phyloP scores from a whole-genome alignment of 139 green algal genomes.

The Mesotaenium endlicherianum region DNA sequence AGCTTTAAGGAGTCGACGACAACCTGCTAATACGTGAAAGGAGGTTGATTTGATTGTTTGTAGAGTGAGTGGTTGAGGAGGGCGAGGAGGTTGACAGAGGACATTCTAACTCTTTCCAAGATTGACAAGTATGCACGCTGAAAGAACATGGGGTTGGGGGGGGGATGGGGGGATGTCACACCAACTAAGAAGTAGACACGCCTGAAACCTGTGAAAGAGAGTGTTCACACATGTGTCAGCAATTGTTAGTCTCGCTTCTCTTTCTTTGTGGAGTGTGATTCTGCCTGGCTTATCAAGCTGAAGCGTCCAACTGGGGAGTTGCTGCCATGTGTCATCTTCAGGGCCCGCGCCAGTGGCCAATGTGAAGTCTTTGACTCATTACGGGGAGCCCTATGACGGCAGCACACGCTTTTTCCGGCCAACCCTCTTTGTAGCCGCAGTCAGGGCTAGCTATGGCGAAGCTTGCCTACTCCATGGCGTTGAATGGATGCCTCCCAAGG shows the following conservation, averaged over 20 bases:
- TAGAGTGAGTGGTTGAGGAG: too few species aligned
- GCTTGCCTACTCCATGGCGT: slow-evolving; percentile 46
- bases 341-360: slow-evolving; percentile 13
- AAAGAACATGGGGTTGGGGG: too few species aligned
- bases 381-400: slow-evolving; percentile 43
- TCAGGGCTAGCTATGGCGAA: slow-evolving; percentile 41
- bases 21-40: too few species aligned
- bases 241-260: background rate
- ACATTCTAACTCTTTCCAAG: too few species aligned
- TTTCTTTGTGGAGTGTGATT: background rate
- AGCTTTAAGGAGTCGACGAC: too few species aligned
- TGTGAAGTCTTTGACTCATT: slow-evolving; percentile 33
- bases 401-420: slow-evolving; percentile 33
- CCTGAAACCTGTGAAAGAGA: too few species aligned
- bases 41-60: too few species aligned
- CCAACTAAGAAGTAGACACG: too few species aligned
- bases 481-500: slow-evolving; percentile 45
- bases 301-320: background rate
- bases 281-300: background rate
- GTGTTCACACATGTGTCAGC: too few species aligned
- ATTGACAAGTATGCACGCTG: too few species aligned
- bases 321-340: background rate
- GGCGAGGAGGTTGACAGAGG: too few species aligned
- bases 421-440: slow-evolving; percentile 40
- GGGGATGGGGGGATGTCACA: too few species aligned